Evolutionary conservation across 768 basidiomycete genomes (phyloP).

Genomic region (Cubamyces lactineus): DNA sequence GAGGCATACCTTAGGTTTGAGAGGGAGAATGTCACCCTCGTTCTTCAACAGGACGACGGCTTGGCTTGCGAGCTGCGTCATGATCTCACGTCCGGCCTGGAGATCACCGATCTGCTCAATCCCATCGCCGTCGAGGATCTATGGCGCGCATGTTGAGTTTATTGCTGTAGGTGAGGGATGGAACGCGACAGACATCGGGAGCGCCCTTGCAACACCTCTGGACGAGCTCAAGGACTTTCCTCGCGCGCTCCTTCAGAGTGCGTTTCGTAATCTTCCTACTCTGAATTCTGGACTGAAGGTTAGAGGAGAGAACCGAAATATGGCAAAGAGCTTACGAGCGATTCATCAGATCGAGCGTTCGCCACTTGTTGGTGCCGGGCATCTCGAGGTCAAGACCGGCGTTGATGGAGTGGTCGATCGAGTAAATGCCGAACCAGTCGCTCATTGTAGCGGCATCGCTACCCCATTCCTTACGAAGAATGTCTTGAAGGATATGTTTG

Average conservation of each 20-base stretch:
- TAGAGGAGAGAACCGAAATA: not conserved
- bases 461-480: conserved; percentile 75
- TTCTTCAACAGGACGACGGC: conserved; percentile 81
- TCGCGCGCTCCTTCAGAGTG: conserved; percentile 67
- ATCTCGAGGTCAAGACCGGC: conserved; percentile 84
- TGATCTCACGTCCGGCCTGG: conserved; percentile 60
- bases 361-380: conserved; percentile 79
- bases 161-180: not conserved
- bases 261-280: conserved; percentile 68
- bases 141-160: not conserved
- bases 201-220: conserved; percentile 69
- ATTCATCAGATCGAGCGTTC: conserved; percentile 67
- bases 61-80: conserved; percentile 68
- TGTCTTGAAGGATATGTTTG: conserved; percentile 55
- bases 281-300: conserved; percentile 37
- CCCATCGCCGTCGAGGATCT: conserved; percentile 76
- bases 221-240: conserved; percentile 66
- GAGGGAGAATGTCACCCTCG: conserved; percentile 54
- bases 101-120: conserved; percentile 64
- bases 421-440: conserved; percentile 83
- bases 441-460: conserved; percentile 79
- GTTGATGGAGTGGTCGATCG: conserved; percentile 63
- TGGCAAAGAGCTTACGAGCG: conserved; percentile 40
- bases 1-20: conserved; percentile 41
- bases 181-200: conserved; percentile 52